A percentile compares a stretch with the other conserved stretches of the same genome.
Conservation (phyloP, 768 basidiomycete species). For the Cantharellus anzutake region DNA sequence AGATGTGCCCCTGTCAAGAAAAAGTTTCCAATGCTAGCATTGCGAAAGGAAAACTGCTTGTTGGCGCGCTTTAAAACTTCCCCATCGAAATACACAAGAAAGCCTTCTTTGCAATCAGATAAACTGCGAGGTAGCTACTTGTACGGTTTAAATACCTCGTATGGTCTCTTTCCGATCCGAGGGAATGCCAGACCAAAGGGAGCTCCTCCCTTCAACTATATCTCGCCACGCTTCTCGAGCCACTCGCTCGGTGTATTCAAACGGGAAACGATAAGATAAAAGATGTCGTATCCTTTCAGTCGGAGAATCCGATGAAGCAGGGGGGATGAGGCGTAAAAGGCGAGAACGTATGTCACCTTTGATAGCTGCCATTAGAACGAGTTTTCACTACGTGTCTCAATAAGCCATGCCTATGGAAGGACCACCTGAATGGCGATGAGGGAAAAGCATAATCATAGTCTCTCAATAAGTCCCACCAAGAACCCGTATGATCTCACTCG, state of each 20-base stretch:
- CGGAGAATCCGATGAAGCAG: conserved; percentile 35
- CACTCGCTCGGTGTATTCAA: conserved; percentile 43
- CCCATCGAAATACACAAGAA: conserved; percentile 82
- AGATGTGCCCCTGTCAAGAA: conserved; percentile 75
- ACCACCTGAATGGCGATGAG: conserved; percentile 29
- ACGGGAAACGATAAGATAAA: conserved; percentile 62
- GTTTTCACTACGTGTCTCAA: background rate
- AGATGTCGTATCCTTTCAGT: conserved; percentile 57
- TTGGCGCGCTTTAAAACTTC: conserved; percentile 77
- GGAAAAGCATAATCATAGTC: background rate
- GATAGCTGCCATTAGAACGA: background rate
- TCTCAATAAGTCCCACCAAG: conserved; percentile 21
- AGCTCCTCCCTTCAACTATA: conserved; percentile 73
- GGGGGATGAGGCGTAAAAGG: conserved; percentile 71
- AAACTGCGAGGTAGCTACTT: background rate
- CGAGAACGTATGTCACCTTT: conserved; percentile 78
- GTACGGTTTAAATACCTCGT: conserved; percentile 30
- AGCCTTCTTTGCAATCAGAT: conserved; percentile 32
- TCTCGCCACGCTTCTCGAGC: conserved; percentile 84
- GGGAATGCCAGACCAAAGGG: conserved; percentile 71
- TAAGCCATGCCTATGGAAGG: conserved; percentile 49
- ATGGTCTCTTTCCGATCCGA: conserved; percentile 83
- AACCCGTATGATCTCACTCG: conserved; percentile 84
- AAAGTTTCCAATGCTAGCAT: conserved; percentile 85
- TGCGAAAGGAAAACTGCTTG: conserved; percentile 85